Conservation (phyloP, 2,329 filamentous ascomycete genomes). For the Neodidymelliopsis sp. region DNA sequence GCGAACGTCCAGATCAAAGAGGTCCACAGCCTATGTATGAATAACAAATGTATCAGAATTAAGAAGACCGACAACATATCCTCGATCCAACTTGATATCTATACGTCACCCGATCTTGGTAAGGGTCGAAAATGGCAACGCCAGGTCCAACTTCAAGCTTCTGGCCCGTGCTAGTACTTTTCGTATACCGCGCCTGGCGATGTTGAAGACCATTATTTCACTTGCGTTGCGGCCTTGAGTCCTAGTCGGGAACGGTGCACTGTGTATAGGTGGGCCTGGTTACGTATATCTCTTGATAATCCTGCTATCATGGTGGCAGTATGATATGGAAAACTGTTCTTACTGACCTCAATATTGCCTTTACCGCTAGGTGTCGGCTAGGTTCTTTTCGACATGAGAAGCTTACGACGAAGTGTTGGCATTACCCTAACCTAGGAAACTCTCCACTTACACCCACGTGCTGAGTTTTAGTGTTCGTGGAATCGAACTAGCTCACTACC, state of each 20-base stretch:
- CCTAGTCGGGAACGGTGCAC: neutral
- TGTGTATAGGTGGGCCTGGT: slow-evolving; percentile 1
- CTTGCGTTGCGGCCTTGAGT: neutral
- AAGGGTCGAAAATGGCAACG: too few species aligned
- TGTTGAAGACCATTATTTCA: neutral
- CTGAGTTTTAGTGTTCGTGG: neutral
- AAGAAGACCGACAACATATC: neutral
- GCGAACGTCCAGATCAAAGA: neutral
- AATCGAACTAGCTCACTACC: neutral
- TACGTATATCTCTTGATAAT: neutral
- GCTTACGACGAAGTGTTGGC: slow-evolving; percentile 1
- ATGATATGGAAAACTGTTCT: neutral
- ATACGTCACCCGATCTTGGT: neutral
- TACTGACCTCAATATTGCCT: too few species aligned
- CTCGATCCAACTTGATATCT: neutral
- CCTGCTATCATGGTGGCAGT: neutral
- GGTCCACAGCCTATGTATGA: neutral
- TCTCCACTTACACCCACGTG: neutral
- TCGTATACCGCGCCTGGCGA: slow-evolving; percentile 1
- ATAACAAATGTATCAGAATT: neutral
- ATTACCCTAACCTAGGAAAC: neutral
- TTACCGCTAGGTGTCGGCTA: neutral
- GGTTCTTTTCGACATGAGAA: neutral
- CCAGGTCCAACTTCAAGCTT: too few species aligned
- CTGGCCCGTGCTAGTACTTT: neutral